Conservation (phyloP, 2,329 filamentous ascomycete species). For the Arthrinium phaeospermum region DNA sequence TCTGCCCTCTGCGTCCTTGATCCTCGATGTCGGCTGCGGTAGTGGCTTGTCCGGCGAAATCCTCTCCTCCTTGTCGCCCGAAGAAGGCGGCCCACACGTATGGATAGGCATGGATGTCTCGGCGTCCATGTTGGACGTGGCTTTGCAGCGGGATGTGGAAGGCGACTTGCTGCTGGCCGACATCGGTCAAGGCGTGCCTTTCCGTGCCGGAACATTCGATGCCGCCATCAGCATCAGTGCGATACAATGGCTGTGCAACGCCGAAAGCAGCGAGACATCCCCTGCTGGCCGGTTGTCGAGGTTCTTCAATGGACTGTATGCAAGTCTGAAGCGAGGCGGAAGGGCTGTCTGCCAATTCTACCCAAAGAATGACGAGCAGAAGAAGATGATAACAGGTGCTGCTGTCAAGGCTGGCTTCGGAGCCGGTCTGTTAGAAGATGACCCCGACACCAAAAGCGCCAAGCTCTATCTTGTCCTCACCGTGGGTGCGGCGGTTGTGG, state of each 20-base stretch:
- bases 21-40: constrained; percentile 96
- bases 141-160: constrained; percentile 88
- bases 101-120: constrained; percentile 99
- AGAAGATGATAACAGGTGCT: constrained; percentile 88
- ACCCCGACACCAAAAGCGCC: constrained; percentile 92
- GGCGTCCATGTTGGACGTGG: constrained; percentile 94
- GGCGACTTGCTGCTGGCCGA: constrained; percentile 94
- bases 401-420: constrained; percentile 95
- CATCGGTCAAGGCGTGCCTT: constrained; percentile 94
- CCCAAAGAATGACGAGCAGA: constrained; percentile 91
- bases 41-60: constrained; percentile 95
- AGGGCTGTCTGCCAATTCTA: constrained; percentile 97
- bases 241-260: constrained; percentile 99
- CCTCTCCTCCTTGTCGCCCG: constrained; percentile 71
- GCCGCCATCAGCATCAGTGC: constrained; percentile 94
- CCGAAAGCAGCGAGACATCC: constrained; percentile 84
- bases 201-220: constrained; percentile 90
- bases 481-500: constrained; percentile 68
- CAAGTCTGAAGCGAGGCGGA: constrained; percentile 80
- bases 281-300: constrained; percentile 78
- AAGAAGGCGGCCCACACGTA: constrained; percentile 83
- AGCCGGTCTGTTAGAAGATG: constrained; percentile 92
- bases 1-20: constrained; percentile 78
- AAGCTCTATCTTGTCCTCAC: constrained; percentile 97
- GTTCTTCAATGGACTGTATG: constrained; percentile 94